Conservation (phyloP, 2,329 filamentous ascomycete genomes). For the Fusarium abutilonis region DNA sequence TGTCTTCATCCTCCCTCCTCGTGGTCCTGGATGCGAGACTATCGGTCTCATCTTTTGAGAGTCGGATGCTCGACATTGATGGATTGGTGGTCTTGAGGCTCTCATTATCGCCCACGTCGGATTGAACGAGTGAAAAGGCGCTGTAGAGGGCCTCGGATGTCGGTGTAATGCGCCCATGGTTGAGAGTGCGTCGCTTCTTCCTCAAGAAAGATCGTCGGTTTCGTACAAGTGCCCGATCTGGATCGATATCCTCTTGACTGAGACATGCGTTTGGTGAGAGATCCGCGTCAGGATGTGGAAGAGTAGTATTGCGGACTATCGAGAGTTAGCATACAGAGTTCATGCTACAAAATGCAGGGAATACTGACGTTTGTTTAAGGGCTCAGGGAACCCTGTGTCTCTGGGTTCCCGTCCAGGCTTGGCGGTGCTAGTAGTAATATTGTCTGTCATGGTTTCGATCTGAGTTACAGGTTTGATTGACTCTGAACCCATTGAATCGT, state of each 20-base stretch:
- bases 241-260: conserved; percentile 62
- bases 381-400: conserved; percentile 64
- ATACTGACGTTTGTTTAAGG: conserved; percentile 58
- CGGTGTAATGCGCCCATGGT: conserved; percentile 57
- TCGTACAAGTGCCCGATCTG: conserved; percentile 54
- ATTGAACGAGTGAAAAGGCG: conserved; percentile 48
- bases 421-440: conserved; percentile 41
- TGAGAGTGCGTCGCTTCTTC: conserved; percentile 58
- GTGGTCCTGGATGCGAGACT: conserved; percentile 49
- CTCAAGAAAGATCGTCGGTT: conserved; percentile 59
- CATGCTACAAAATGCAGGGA: not conserved
- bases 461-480: conserved; percentile 28
- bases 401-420: conserved; percentile 45
- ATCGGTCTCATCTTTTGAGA: conserved; percentile 53
- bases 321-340: conserved; percentile 10
- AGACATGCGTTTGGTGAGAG: conserved; percentile 66
- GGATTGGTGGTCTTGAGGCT: conserved; percentile 39
- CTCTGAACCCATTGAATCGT: not conserved
- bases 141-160: conserved; percentile 49
- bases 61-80: conserved; percentile 48
- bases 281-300: conserved; percentile 70
- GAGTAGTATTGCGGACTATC: conserved; percentile 66
- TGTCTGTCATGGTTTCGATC: conserved; percentile 45
- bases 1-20: conserved; percentile 47
- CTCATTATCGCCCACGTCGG: conserved; percentile 38